Evolutionary conservation across 2,329 filamentous ascomycete genomes (phyloP), one percentile per base, ranked within the genome.

Genomic region (Cordyceps cicadae): DNA sequence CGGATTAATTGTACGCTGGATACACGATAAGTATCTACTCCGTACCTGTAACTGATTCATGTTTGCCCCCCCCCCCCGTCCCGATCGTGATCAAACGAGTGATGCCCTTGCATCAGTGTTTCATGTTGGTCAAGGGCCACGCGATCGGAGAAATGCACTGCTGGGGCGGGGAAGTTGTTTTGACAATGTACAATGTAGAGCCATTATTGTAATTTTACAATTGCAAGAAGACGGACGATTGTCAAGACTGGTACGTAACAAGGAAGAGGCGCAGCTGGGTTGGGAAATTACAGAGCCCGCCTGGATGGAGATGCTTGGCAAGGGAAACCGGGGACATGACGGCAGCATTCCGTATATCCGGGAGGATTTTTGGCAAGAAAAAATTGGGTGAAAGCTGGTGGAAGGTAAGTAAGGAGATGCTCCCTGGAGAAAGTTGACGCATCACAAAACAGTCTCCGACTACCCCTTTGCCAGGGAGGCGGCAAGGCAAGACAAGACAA

Each of bases 221-320:
- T 24, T 4, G 4, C 4, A 24, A 24, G 24, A 24, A 24, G 24
- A 24, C 24, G 24, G 24, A 24, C 29, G 29, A 3, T 29, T 29
- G 26, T 29, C 9, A 41, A 37, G 5, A 19, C 29, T 41, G 24
- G 7, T 59, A 34, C 48, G 56, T 52, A 45, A 45, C 7, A 15
- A 50, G 14, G 46, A 21, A 29, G 55, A 50, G 56, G 56, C 56
- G 56, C 56, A 59, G 48, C 17, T 43, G 34, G 32, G 46, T 2
- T 19, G 48, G 56, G 56, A 59, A 41, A 59, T 59, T 59, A 24
- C 37, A 52, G 48, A 49, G 54, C 37, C 15, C n/a, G 49, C 17
- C 43, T 8, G 34, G 26, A n/a, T 58, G 45, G 32, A 48, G 46
- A 52, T 45, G 46, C 56, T 59, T 45, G 56, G 56, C 56, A 19